Evolutionary conservation across 2,329 filamentous ascomycete genomes (phyloP).

Genomic region (Fonsecaea monophora): DNA sequence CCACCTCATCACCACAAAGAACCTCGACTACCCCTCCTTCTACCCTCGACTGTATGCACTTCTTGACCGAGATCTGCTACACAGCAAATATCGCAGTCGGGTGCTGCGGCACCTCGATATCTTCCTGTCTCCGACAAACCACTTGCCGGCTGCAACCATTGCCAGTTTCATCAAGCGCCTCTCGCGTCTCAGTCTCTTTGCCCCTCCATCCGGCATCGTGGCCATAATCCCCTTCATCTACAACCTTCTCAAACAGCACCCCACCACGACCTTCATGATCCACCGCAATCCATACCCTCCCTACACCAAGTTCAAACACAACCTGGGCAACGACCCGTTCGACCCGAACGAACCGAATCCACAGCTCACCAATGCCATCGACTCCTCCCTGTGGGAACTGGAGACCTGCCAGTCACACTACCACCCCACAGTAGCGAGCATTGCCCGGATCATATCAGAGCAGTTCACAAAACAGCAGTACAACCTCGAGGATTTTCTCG

Average conservation of each 20-base stretch:
- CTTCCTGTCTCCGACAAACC: slow-evolving; percentile 81
- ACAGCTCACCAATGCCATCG: slow-evolving; percentile 83
- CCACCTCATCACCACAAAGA: slow-evolving; percentile 90
- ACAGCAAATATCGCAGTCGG: slow-evolving; percentile 90
- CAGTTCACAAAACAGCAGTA: slow-evolving; percentile 97
- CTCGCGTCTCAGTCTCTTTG: slow-evolving; percentile 80
- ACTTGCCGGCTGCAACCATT: slow-evolving; percentile 87
- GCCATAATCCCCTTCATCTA: slow-evolving; percentile 92
- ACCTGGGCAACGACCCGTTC: slow-evolving; percentile 76
- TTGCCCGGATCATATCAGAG: slow-evolving; percentile 91
- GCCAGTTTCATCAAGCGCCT: slow-evolving; percentile 97
- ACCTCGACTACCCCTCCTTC: slow-evolving; percentile 94
- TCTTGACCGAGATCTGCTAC: slow-evolving; percentile 81
- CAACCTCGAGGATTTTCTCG: slow-evolving; percentile 95
- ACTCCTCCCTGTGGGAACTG: slow-evolving; percentile 94
- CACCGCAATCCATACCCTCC: slow-evolving; percentile 74
- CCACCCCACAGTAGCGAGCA: slow-evolving; percentile 93
- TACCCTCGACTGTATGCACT: slow-evolving; percentile 93
- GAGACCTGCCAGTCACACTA: slow-evolving; percentile 91
- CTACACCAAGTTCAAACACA: slow-evolving; percentile 65
- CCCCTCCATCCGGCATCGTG: slow-evolving; percentile 87
- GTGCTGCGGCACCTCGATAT: slow-evolving; percentile 93
- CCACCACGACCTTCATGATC: slow-evolving; percentile 93
- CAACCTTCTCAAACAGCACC: slow-evolving; percentile 89
- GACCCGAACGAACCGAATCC: slow-evolving; percentile 77